Conservation (phyloP, 139 green algal species). For the Chlorella vulgaris region DNA sequence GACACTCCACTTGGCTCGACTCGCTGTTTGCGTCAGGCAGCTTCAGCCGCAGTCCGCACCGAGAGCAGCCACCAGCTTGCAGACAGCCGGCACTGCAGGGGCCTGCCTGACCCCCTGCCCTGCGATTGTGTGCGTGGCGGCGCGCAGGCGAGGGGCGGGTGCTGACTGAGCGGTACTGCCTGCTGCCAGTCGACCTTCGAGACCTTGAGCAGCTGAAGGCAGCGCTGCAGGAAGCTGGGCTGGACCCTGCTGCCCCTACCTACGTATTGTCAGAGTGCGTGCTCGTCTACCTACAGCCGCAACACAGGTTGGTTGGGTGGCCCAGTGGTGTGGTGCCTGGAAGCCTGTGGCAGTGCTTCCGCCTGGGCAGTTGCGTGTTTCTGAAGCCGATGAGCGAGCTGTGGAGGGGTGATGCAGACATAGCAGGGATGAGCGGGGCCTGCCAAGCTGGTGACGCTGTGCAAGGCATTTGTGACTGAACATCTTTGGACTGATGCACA, state of each 20-base stretch:
- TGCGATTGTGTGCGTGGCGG: no score
- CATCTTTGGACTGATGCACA: neutral
- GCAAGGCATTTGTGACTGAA: no score
- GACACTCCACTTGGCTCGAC: no score
- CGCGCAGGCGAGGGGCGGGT: conserved; percentile 41
- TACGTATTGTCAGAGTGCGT: conserved; percentile 88
- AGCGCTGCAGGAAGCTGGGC: conserved; percentile 52
- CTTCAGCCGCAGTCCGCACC: no score
- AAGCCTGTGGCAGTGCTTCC: neutral
- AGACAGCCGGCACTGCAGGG: neutral
- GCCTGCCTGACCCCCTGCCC: no score
- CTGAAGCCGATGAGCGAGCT: no score
- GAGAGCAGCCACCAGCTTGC: neutral
- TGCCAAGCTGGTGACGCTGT: no score
- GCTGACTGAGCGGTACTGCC: conserved; percentile 52
- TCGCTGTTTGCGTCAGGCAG: no score
- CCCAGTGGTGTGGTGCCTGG: neutral
- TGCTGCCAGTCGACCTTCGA: conserved; percentile 75
- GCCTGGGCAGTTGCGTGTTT: neutral
- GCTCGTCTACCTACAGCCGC: conserved; percentile 86
- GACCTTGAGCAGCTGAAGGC: conserved; percentile 43
- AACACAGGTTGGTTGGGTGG: neutral
- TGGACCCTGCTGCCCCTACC: conserved; percentile 66
- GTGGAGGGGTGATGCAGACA: no score
- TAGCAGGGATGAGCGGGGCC: no score